Evolutionary conservation across 192 early-diverging fungal genomes (phyloP), one percentile per base, ranked within the genome.

Genomic region (Coemansia sp.): DNA sequence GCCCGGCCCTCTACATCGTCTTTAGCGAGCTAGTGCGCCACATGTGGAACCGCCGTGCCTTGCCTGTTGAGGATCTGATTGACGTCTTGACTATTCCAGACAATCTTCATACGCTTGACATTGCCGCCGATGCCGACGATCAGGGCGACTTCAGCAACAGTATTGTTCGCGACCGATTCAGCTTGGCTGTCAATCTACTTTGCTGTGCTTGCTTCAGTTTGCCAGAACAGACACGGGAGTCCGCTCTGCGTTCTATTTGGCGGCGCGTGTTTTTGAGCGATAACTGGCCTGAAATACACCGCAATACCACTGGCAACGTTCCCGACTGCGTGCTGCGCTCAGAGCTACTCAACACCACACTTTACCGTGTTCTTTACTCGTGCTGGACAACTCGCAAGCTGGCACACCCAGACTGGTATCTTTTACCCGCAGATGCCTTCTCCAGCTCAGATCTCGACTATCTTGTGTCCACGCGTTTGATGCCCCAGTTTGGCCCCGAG

Each of bases 251-350:
- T 8, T 76, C 77, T 13, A 74, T 76, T 27, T 84, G 82, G 82
- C 77, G 82, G n/a, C 82, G 82, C 12, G 71, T 76, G 13, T 84
- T 74, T 20, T 27, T 76, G 16, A 73, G 61, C 40, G 82, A 84
- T 65, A 68, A 84, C 52, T 84, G 82, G 82, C 31, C 5, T 0
- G 61, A 29, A 29, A 66, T 79, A 4, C 73, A 51, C 18, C 44
- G 27, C 47, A 57, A 46, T 0, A 44, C 74, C 15, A 36, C 67
- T 8, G 61, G 72, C 16, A 68, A 73, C 11, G 51, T 72, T 13
- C 72, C 80, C 5, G 80, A 77, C 68, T 54, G 40, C 29, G 65
- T 63, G 22, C 47, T 82, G 66, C 71, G 80, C 27, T 36, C 52
- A 11, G 72, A 69, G 55, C 75, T 82, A 33, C 31, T 43, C 5